Percentiles rank a stretch among this genome's conserved stretches.
Conservation (phyloP, 768 basidiomycete genomes). For the Naematelia encephala region DNA sequence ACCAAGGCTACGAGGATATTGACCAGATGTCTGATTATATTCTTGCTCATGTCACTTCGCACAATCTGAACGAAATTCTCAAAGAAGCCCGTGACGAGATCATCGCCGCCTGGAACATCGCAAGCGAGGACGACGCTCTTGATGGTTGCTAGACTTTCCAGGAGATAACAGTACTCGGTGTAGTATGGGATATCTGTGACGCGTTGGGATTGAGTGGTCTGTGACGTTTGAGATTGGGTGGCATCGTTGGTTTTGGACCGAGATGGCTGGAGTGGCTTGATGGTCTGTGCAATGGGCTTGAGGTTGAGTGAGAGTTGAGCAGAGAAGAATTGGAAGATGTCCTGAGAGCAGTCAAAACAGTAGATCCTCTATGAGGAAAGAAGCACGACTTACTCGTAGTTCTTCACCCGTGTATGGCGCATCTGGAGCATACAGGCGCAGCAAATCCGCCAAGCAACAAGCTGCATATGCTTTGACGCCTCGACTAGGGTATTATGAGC, state of each 20-base stretch:
- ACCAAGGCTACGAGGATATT: slow-evolving; percentile 86
- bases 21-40: slow-evolving; percentile 57
- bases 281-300: slow-evolving; percentile 46
- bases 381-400: slow-evolving; percentile 54
- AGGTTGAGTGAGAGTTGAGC: slow-evolving; percentile 64
- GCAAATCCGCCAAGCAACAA: slow-evolving; percentile 89
- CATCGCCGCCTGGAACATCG: slow-evolving; percentile 82
- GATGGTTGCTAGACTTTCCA: slow-evolving; percentile 87
- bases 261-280: slow-evolving; percentile 25
- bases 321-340: slow-evolving; percentile 97
- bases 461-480: slow-evolving; percentile 94
- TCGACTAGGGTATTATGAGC: slow-evolving; percentile 50
- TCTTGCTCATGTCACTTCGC: slow-evolving; percentile 44
- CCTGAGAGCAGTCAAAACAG: slow-evolving; percentile 53
- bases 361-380: neutral
- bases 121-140: slow-evolving; percentile 92
- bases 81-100: slow-evolving; percentile 74
- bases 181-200: slow-evolving; percentile 74
- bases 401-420: slow-evolving; percentile 88
- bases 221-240: slow-evolving; percentile 18
- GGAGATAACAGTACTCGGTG: slow-evolving; percentile 88
- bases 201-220: slow-evolving; percentile 13
- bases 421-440: slow-evolving; percentile 91
- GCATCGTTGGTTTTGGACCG: slow-evolving; percentile 25
- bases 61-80: slow-evolving; percentile 76